Percentiles rank a stretch among this genome's conserved stretches.
Conservation (phyloP, 2,329 filamentous ascomycete species). For the Endothia cerciana region DNA sequence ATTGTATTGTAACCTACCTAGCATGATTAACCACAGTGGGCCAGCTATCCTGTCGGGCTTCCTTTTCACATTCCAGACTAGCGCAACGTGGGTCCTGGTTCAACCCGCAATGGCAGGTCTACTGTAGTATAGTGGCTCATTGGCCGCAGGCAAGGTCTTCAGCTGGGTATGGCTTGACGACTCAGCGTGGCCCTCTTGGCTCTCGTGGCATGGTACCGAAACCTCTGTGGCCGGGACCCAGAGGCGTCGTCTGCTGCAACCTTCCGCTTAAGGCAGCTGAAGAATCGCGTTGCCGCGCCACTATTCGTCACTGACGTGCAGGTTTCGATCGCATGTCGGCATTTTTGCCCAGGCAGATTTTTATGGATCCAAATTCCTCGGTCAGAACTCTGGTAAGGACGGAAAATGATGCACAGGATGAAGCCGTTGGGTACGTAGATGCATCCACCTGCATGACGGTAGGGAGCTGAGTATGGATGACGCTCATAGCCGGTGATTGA, state of each 20-base stretch:
- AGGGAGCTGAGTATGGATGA: background rate
- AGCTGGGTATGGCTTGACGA: background rate
- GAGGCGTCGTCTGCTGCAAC: constrained; percentile 15
- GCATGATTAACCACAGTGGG: background rate
- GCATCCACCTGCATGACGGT: background rate
- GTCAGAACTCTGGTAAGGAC: constrained; percentile 5
- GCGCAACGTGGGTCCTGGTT: constrained; percentile 9
- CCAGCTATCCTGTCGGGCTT: background rate
- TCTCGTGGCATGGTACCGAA: constrained; percentile 10
- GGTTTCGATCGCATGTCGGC: background rate
- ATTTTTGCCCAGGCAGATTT: background rate
- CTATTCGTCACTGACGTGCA: constrained; percentile 13
- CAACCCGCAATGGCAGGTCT: constrained; percentile 21
- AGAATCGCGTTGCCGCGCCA: constrained; percentile 4
- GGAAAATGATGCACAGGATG: background rate
- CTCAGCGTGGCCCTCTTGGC: background rate
- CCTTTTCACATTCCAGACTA: constrained; percentile 1
- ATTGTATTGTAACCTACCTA: constrained; percentile 19
- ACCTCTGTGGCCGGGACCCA: constrained; percentile 9
- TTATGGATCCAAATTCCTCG: background rate
- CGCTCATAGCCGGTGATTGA: background rate
- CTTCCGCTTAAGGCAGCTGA: constrained; percentile 27
- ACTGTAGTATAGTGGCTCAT: background rate
- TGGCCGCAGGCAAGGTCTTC: background rate
- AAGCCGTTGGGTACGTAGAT: background rate